These are phyloP conservation scores for Tetrapyrgos nigripes DNA, from an alignment of 1,284 basidiomycete species.

Conservation along the genomic window DNA sequence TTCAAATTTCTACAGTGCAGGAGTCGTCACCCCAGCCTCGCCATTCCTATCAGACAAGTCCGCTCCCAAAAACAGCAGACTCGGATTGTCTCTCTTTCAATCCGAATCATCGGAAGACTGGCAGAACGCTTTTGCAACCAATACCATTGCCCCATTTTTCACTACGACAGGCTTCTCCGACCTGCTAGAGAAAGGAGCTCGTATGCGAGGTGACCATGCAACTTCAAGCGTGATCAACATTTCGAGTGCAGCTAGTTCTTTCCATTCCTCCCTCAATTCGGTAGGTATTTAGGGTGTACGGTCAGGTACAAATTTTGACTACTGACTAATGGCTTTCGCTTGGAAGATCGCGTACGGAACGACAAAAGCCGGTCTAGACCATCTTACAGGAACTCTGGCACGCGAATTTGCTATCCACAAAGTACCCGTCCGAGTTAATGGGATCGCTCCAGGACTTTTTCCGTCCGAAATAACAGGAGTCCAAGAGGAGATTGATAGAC, in stretches of 20 bases:
- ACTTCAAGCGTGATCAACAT: constrained; percentile 41
- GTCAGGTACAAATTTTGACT: no score
- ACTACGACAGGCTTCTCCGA: constrained; percentile 38
- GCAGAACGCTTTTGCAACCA: constrained; percentile 27
- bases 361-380: constrained; percentile 36
- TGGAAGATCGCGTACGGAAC: constrained; percentile 37
- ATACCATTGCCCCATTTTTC: constrained; percentile 37
- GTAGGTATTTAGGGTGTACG: no score
- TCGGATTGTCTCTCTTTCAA: constrained; percentile 30
- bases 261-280: constrained; percentile 1
- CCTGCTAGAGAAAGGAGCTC: constrained; percentile 33
- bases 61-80: background rate
- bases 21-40: background rate
- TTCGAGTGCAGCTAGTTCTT: constrained; percentile 32
- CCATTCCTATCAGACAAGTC: background rate
- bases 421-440: constrained; percentile 35
- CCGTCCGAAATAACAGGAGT: constrained; percentile 32
- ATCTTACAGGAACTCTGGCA: constrained; percentile 37
- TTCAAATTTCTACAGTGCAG: constrained; percentile 2
- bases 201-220: constrained; percentile 19
- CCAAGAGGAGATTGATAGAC: constrained; percentile 8
- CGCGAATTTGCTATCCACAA: constrained; percentile 37
- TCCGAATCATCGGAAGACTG: constrained; percentile 32
- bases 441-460: constrained; percentile 38
- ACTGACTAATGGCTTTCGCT: no score